phyloP scores from a whole-genome alignment of 352 stramenopile genomes.

The Phytopythium litorale region DNA sequence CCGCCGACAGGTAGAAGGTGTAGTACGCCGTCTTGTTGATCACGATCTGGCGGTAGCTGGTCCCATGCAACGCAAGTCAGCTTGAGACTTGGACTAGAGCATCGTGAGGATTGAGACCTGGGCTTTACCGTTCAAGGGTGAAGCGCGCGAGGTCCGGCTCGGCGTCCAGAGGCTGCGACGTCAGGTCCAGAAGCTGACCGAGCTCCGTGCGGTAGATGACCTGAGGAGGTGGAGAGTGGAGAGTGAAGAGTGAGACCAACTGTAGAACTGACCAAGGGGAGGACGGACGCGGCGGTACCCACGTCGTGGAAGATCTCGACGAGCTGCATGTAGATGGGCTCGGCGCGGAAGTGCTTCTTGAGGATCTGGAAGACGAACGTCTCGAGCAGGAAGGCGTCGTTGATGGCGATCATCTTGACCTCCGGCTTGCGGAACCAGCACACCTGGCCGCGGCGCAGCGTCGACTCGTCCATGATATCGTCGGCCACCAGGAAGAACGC shows the following conservation, averaged over 20 bases:
- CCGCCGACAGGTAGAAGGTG: slow-evolving; percentile 97
- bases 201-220: slow-evolving; percentile 97
- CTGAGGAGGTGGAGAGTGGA: slow-evolving; percentile 31
- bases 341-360: slow-evolving; percentile 82
- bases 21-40: slow-evolving; percentile 99
- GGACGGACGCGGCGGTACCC: slow-evolving; percentile 5
- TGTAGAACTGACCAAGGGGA: not conserved
- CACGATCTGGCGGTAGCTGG: slow-evolving; percentile 90
- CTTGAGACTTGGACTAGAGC: not conserved
- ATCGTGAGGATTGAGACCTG: slow-evolving; percentile 12
- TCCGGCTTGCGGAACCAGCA: slow-evolving; percentile 96
- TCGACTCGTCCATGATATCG: slow-evolving; percentile 98
- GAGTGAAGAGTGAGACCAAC: too few relatives aligned
- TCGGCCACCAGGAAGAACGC: slow-evolving; percentile 99
- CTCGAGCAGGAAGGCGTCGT: slow-evolving; percentile 96
- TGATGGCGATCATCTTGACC: slow-evolving; percentile 95
- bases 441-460: slow-evolving; percentile 93
- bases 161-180: slow-evolving; percentile 79
- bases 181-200: slow-evolving; percentile 92
- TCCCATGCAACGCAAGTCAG: not conserved
- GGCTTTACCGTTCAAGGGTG: slow-evolving; percentile 87
- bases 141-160: slow-evolving; percentile 90
- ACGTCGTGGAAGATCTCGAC: slow-evolving; percentile 95
- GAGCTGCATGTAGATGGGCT: slow-evolving; percentile 90
- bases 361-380: slow-evolving; percentile 89